A percentile compares a stretch with the other conserved stretches of the same genome.
phyloP scores from a whole-genome alignment of 371 early-diverging fungal species.

The Mucor sp. region DNA sequence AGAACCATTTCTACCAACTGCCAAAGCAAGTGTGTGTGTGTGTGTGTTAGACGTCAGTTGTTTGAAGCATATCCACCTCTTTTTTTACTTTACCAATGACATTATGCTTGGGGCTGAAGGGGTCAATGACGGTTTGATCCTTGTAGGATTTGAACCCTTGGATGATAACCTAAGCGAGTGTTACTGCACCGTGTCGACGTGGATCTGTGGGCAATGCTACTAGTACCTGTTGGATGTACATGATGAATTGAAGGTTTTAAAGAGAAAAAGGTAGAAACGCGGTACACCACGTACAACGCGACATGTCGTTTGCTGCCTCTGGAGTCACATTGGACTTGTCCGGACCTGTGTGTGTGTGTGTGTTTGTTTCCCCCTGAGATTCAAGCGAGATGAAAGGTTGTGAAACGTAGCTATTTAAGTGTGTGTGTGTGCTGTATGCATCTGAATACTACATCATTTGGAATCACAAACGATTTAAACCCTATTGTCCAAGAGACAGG shows the following conservation, averaged over 20 bases:
- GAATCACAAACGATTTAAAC: background rate
- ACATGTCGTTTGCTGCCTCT: background rate
- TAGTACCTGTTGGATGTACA: constrained; percentile 24
- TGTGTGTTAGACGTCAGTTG: background rate
- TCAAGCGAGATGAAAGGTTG: background rate
- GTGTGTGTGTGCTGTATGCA: background rate
- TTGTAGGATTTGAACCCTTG: constrained; percentile 99
- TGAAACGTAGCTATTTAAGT: background rate
- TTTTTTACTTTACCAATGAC: constrained; percentile 81
- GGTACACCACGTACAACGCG: constrained; percentile 4
- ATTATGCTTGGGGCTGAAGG: constrained; percentile 92
- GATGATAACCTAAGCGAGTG: constrained; percentile 77
- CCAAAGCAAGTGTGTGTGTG: background rate
- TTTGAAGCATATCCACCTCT: no score
- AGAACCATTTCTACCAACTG: constrained; percentile 99
- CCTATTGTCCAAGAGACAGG: background rate
- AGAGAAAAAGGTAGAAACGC: background rate
- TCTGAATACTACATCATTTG: background rate
- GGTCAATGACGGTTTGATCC: constrained; percentile 91
- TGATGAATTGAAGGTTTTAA: background rate
- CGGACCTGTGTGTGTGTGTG: background rate
- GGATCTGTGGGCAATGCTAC: background rate
- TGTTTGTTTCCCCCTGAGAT: background rate
- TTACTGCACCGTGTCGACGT: background rate
- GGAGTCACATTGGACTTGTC: background rate